Evolutionary conservation across 2,329 filamentous ascomycete species (phyloP).

Genomic region (Nothophaeocryptopus gaeumannii): DNA sequence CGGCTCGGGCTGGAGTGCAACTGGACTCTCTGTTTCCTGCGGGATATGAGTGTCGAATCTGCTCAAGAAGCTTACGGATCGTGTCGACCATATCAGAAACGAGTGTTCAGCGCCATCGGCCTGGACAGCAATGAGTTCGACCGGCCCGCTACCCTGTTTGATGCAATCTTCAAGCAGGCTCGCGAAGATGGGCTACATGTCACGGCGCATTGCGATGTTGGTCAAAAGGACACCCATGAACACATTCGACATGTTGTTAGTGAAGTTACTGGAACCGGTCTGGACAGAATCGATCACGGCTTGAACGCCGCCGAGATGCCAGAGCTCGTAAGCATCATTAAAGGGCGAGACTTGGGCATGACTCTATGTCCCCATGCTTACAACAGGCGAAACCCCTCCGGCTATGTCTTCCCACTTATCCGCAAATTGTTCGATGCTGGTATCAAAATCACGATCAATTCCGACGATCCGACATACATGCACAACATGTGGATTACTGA

Average conservation of each 20-base stretch:
- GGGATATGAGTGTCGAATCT: constrained; percentile 41
- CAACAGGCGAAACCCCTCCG: constrained; percentile 42
- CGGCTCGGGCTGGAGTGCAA: constrained; percentile 5
- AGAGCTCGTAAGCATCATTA: constrained; percentile 36
- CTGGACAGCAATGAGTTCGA: constrained; percentile 49
- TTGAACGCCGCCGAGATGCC: constrained; percentile 39
- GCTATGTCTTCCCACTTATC: constrained; percentile 45
- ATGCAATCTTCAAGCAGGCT: constrained; percentile 40
- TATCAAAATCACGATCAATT: constrained; percentile 49
- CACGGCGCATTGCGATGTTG: constrained; percentile 54
- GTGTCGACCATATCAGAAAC: constrained; percentile 42
- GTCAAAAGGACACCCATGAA: constrained; percentile 47
- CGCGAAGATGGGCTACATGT: constrained; percentile 43
- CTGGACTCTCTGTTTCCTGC: constrained; percentile 47
- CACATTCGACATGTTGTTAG: constrained; percentile 42
- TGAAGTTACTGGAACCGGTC: constrained; percentile 31
- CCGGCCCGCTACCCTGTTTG: constrained; percentile 47
- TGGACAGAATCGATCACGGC: constrained; percentile 45
- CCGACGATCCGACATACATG: constrained; percentile 52
- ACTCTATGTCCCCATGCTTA: constrained; percentile 46
- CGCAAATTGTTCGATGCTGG: constrained; percentile 44
- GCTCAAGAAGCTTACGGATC: constrained; percentile 41
- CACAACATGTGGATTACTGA: constrained; percentile 51
- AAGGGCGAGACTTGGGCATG: constrained; percentile 37
- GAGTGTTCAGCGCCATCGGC: constrained; percentile 46